Conservation (phyloP, 108 stramenopile genomes). For the Bacterosira constricta region DNA sequence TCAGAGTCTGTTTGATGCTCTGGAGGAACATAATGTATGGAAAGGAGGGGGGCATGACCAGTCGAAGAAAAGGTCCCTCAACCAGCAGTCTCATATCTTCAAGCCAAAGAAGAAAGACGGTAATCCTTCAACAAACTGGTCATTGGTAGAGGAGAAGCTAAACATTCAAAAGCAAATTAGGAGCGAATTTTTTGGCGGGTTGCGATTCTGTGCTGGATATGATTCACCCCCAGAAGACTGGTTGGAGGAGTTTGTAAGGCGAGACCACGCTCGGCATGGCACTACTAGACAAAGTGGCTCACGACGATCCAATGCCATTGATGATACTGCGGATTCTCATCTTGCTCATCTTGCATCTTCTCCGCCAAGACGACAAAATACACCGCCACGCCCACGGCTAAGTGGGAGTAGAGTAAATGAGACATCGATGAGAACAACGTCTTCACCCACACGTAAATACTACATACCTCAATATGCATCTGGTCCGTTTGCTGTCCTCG, state of each 20-base stretch:
- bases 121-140: slow-evolving; percentile 49
- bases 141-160: slow-evolving; percentile 45
- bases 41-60: slow-evolving; percentile 8
- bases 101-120: slow-evolving; percentile 49
- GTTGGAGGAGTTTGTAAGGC: slow-evolving; percentile 46
- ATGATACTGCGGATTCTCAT: slow-evolving; percentile 6
- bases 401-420: slow-evolving; percentile 9
- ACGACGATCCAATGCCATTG: not conserved
- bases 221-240: slow-evolving; percentile 30
- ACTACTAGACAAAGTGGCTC: not conserved
- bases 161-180: slow-evolving; percentile 18
- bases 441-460: slow-evolving; percentile 4
- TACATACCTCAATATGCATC: slow-evolving; percentile 59
- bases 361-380: slow-evolving; percentile 1
- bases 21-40: slow-evolving; percentile 37
- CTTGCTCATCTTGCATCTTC: slow-evolving; percentile 10
- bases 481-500: slow-evolving; percentile 55
- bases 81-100: slow-evolving; percentile 47
- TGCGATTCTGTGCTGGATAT: not conserved
- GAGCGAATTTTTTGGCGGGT: slow-evolving; percentile 2
- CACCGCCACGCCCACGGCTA: not conserved
- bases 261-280: slow-evolving; percentile 36
- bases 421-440: not conserved
- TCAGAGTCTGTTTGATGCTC: slow-evolving; percentile 34
- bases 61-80: slow-evolving; percentile 13